phyloP scores from a whole-genome alignment of 179 eudicot genomes.

The Gypsophila paniculata region DNA sequence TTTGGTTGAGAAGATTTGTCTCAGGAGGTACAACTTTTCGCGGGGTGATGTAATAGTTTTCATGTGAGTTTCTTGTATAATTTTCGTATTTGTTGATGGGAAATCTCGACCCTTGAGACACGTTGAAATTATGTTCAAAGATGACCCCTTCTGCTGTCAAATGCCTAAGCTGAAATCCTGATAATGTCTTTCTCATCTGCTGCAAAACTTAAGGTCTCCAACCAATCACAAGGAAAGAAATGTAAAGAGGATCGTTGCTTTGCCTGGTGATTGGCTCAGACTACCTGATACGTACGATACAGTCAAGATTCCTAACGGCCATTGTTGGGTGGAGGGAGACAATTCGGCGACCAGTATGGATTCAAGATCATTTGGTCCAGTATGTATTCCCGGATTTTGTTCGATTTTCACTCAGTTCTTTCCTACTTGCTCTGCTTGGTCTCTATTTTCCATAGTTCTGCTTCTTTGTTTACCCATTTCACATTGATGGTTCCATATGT shows the following conservation, averaged over 20 bases:
- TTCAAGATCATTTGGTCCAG: slow-evolving; percentile 81
- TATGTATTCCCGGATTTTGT: slow-evolving; percentile 34
- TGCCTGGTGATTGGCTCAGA: slow-evolving; percentile 87
- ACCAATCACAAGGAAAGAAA: slow-evolving; percentile 58
- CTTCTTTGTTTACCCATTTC: slow-evolving; percentile 2
- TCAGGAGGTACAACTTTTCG: slow-evolving; percentile 64
- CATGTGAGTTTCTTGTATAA: slow-evolving; percentile 43
- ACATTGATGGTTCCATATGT: background rate
- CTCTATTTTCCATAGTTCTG: background rate
- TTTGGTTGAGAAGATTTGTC: slow-evolving; percentile 82
- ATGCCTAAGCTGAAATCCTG: slow-evolving; percentile 12
- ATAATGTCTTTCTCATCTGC: slow-evolving; percentile 1
- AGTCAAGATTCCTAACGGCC: slow-evolving; percentile 70
- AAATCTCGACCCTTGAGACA: slow-evolving; percentile 3
- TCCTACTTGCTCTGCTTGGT: background rate
- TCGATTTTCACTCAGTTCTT: background rate
- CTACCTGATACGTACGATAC: slow-evolving; percentile 43
- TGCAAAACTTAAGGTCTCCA: slow-evolving; percentile 68
- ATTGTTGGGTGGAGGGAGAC: slow-evolving; percentile 99
- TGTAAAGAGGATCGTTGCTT: slow-evolving; percentile 73
- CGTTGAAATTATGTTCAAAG: slow-evolving; percentile 18
- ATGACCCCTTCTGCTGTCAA: background rate
- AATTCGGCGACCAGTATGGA: slow-evolving; percentile 68
- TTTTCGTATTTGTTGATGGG: slow-evolving; percentile 4
- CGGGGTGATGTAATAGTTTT: slow-evolving; percentile 84